Base-by-base conservation (phyloP, 257 asterid genomes). In the Datura wrightii region DNA sequence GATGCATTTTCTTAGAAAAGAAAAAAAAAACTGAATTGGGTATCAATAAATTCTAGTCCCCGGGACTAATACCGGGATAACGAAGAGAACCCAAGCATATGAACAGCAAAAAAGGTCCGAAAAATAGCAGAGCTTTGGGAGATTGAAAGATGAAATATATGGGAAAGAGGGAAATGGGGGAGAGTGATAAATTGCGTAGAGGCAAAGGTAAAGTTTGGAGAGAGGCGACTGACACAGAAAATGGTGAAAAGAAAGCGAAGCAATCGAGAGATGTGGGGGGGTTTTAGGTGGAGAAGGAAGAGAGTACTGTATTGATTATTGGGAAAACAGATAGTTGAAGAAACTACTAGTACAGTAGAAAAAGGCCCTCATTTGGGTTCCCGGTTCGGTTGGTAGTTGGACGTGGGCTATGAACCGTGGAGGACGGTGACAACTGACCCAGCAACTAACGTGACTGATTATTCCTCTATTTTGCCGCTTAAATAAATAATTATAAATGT, bases 401-500 rank as follows among this genome's bases (percentile, higher is more conserved):
- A 41, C 31, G 34, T 1, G 56, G 79, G 52, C 18, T 71, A 50
- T 70, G 54, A n/a, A 71, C 37, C 55, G 56, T 11, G 39, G 80
- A 71, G 6, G 80, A 71, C 56, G 80, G 18, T 44, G 56, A 44
- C 80, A n/a, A 71, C 58, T 71, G n/a, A 71, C 53, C 53, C 56
- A 10, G 6, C 14, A 71, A n/a, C 39, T 71, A 71, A n/a, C 37
- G 79, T 70, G 79, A 8, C 14, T 48, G 13, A 48, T 8, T 48
- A 48, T 48, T 48, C 54, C 13, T 48, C 13, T n/a, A 58, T 58
- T 58, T 24, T 58, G 34, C 34, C 34, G 65, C 65, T 58, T 3
- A 6, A 58, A 55, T 18, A 16, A 55, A 48, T 48, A 48, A 48
- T 55, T 55, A 5, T 16, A 56, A 56, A 16, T 56, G 4, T 39